Conservation (phyloP, 306 rosid genomes). For the Biancaea sappan region DNA sequence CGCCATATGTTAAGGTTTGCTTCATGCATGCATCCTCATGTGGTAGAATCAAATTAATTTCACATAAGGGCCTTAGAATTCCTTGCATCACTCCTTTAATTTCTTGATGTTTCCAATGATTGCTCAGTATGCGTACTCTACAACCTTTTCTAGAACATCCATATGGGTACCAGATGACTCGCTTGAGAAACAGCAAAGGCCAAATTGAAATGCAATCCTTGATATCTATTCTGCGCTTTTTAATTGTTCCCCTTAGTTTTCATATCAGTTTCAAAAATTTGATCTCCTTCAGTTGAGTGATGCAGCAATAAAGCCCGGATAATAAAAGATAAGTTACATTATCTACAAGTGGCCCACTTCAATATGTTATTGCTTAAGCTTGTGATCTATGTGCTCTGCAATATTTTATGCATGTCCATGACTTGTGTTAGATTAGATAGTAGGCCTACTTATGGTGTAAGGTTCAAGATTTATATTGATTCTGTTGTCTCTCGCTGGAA, state of each 20-base stretch:
- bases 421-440: background rate
- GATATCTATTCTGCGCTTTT: background rate
- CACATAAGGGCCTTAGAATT: background rate
- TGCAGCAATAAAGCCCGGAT: background rate
- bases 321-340: background rate
- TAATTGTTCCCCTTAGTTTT: background rate
- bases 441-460: background rate
- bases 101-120: background rate
- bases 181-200: background rate
- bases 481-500: slow-evolving; percentile 24
- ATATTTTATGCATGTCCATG: background rate
- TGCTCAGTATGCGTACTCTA: background rate
- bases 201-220: slow-evolving; percentile 3
- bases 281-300: slow-evolving; percentile 1
- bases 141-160: background rate
- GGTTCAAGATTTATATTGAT: slow-evolving; percentile 13
- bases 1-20: background rate
- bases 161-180: background rate
- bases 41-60: background rate
- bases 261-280: background rate
- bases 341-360: background rate
- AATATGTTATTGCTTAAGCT: slow-evolving; percentile 3
- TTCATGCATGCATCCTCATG: background rate
- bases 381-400: background rate
- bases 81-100: background rate